Evolutionary conservation across 75 land plant species (phyloP), one percentile per base, ranked within the genome.

Genomic region (Sequoia sempervirens): DNA sequence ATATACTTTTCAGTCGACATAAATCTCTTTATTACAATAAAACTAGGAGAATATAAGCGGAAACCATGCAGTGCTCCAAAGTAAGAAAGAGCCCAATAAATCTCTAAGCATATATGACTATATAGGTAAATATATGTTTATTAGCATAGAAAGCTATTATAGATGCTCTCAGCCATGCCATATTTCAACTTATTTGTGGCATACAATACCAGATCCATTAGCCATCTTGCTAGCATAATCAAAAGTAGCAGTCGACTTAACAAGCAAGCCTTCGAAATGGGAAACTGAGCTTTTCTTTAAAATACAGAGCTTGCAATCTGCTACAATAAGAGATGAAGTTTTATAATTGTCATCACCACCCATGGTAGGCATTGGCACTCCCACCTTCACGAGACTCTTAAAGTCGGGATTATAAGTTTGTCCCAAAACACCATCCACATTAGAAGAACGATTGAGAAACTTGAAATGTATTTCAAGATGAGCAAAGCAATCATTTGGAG

Each of bases 401-500:
- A 89, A 93, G 40, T 88, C 90, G 0, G 91, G 94, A 75, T 80
- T 85, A 79, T 93, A 91, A 74, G 94, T 93, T 79, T 90, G 69
- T 30, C 91, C 94, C 36, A 93, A 82, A 20, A 93, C 91, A 23
- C 94, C 83, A 9, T 92, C 93, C 46, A 92, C 91, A 7, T 3
- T n/a, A 26, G 89, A 82, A 2, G 89, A 82, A 69, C 86, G 79
- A 36, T 74, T 74, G 82, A 68, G 80, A 86, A 86, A 87, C 72
- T n/a, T 83, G 87, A 89, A 91, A 81, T 92, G 89, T n/a, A 90
- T 88, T 79, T 92, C 92, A 69, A 92, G 75, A 85, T 94, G 96
- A 78, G 88, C 92, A 78, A 88, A 90, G 82, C 86, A 84, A 41
- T 90, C 89, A 75, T 79, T 75, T 3, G 56, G 69, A 2, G 85